Conservation (phyloP, 495 filamentous ascomycete genomes). For the Xylaria telfairii region DNA sequence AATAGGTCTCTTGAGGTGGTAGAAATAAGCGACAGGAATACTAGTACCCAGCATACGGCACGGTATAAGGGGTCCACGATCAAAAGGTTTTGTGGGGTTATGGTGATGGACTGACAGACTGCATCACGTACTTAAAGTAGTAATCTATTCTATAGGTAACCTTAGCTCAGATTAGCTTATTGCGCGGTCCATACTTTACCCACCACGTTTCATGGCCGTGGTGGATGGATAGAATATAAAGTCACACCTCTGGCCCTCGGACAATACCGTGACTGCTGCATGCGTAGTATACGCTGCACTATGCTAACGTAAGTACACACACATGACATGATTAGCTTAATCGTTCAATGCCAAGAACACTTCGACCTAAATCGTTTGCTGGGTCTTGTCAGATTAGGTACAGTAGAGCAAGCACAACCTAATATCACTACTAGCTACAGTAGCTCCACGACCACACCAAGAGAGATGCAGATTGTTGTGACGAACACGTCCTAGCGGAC, state of each 20-base stretch:
- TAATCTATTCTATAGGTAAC: background rate
- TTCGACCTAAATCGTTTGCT: constrained; percentile 1
- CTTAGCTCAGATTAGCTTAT: background rate
- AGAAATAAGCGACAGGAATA: background rate
- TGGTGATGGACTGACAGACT: background rate
- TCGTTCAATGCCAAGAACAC: background rate
- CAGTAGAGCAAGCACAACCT: background rate
- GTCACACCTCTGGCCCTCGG: background rate
- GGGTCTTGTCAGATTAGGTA: background rate
- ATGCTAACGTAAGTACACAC: background rate
- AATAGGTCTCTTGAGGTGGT: background rate
- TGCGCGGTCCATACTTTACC: background rate
- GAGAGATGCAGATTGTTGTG: constrained; percentile 2
- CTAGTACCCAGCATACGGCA: background rate
- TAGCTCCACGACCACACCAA: constrained; percentile 3
- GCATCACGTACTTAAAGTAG: too few relatives aligned
- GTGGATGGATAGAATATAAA: background rate
- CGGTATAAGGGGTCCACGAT: background rate
- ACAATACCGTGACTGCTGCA: background rate
- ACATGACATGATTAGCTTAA: background rate
- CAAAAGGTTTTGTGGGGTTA: background rate
- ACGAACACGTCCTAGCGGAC: background rate
- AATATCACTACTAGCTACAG: background rate
- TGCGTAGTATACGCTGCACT: background rate
- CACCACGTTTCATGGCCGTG: background rate